These are phyloP conservation scores for Candida silvicultrix DNA, from an alignment of 805 yeast genomes.

Conservation along the genomic window DNA sequence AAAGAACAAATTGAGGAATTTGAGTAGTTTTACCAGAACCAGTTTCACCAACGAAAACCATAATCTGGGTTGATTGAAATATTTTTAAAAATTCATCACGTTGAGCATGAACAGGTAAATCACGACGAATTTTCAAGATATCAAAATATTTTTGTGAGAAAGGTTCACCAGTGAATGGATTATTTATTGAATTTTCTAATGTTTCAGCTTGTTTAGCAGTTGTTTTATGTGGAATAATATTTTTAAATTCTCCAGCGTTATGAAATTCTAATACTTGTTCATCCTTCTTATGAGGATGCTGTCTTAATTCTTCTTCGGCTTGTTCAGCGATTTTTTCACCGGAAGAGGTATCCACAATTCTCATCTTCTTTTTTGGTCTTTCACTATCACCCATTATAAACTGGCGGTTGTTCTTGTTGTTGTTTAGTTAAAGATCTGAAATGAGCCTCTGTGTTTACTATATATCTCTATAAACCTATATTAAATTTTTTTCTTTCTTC, in stretches of 20 bases:
- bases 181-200: constrained; percentile 51
- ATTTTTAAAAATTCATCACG: constrained; percentile 80
- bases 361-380: constrained; percentile 44
- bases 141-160: constrained; percentile 66
- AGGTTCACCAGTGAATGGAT: constrained; percentile 73
- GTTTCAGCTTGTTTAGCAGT: constrained; percentile 55
- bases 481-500: too few species aligned
- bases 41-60: constrained; percentile 98
- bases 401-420: too few species aligned
- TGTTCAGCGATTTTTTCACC: constrained; percentile 64
- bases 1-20: constrained; percentile 89
- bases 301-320: constrained; percentile 48
- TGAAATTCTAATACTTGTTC: constrained; percentile 40
- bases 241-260: constrained; percentile 60
- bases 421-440: too few species aligned
- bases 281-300: constrained; percentile 39
- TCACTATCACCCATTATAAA: constrained; percentile 20
- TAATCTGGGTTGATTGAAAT: constrained; percentile 83
- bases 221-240: constrained; percentile 53
- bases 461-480: neutral
- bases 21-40: constrained; percentile 99
- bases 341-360: constrained; percentile 41
- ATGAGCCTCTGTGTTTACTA: too few species aligned
- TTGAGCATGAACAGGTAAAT: constrained; percentile 91
- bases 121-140: constrained; percentile 73